Base-by-base conservation (phyloP, 1,284 basidiomycete genomes). In the Microbotryum violaceum region DNA sequence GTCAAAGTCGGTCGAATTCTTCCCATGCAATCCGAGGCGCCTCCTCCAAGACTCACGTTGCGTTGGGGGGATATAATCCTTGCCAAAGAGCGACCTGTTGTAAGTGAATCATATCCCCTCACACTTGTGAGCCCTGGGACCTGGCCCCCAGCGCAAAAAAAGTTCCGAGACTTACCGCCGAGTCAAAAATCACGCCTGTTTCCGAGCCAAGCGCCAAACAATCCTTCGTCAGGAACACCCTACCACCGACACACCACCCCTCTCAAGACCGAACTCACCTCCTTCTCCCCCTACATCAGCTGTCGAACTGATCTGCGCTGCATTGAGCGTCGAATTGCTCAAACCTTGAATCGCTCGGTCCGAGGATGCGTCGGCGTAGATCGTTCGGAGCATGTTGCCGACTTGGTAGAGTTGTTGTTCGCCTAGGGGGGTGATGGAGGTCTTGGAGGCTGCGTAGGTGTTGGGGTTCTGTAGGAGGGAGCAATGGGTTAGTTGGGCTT, bases 281-380 rank as follows among this genome's bases (percentile, higher is more conserved):
- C 88, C 89, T 74, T 91, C 89, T 58, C 84, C 86, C 57, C 88
- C 89, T 58, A 84, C 85, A 77, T 91, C 90, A 71, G 86, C 86
- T 62, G 70, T 85, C 83, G 67, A 89, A 78, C 56, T 62, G 53
- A 69, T 44, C 74, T 89, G 82, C 62, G 78, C 79, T 70, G 86
- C 84, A 77, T 87, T 81, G 48, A 86, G 83, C 63, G 87, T 78
- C 67, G 87, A 83, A 33, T 79, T 75, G 63, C 79, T 78, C 73
- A 92, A 82, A 37, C 82, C 85, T 37, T 79, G 75, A 70, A 93
- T 86, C 73, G 82, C 84, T 20, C 82, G 83, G 2, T 83, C 75
- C 23, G 85, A 86, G 9, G 79, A 77, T 59, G 80, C 77, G 63
- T 80, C 78, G 70, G 91, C 77, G 79, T 93, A 93, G 54, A 81